phyloP scores from a whole-genome alignment of 306 rosid species.

The Luffa aegyptiaca region DNA sequence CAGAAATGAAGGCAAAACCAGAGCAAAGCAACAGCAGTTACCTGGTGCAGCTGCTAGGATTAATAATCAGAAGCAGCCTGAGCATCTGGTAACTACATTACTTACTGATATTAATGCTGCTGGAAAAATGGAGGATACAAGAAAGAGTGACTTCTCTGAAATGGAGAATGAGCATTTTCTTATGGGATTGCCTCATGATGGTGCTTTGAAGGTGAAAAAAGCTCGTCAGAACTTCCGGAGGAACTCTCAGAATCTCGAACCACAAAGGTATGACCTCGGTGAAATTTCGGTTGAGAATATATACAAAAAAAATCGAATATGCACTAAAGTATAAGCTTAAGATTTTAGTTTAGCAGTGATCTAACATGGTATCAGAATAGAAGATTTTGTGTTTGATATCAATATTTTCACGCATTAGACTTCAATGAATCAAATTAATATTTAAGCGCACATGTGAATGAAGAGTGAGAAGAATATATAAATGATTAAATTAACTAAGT shows the following conservation, averaged over 20 bases:
- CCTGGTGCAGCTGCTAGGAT: slow-evolving; percentile 27
- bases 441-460: not conserved
- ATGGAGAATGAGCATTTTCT: slow-evolving; percentile 54
- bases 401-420: not conserved
- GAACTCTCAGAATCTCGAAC: slow-evolving; percentile 62
- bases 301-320: not conserved
- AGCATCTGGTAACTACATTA: slow-evolving; percentile 22
- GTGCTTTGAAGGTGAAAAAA: slow-evolving; percentile 38
- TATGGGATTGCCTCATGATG: slow-evolving; percentile 27
- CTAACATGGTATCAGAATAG: not conserved
- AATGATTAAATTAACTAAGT: not conserved
- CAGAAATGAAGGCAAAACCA: slow-evolving; percentile 45
- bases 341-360: not conserved
- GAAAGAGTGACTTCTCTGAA: slow-evolving; percentile 51
- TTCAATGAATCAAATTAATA: too few relatives aligned
- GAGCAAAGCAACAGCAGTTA: slow-evolving; percentile 53
- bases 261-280: slow-evolving; percentile 43
- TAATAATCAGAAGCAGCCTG: slow-evolving; percentile 39
- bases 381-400: not conserved
- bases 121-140: slow-evolving; percentile 35
- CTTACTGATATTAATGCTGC: slow-evolving; percentile 32
- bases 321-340: not conserved
- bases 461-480: not conserved
- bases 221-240: slow-evolving; percentile 42
- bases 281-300: not conserved